These are phyloP conservation scores for Prunus armeniaca DNA, from an alignment of 306 rosid species.

Conservation along the genomic window DNA sequence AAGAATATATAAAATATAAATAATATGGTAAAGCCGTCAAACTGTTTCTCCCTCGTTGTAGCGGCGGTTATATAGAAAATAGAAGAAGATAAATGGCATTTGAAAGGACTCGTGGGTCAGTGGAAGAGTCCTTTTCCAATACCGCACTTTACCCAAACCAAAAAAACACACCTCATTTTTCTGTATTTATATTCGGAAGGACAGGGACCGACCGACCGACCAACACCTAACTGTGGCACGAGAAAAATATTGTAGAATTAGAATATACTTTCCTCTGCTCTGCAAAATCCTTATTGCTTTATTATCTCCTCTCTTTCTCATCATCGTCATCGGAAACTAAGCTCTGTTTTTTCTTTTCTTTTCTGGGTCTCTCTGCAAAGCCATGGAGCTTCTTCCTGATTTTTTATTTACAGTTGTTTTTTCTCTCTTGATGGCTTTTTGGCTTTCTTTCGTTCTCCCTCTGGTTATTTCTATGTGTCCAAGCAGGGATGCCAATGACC, in stretches of 20 bases:
- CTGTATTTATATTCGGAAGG: background rate
- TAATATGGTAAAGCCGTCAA: too few species aligned
- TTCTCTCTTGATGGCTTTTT: slow-evolving; percentile 45
- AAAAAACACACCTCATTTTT: background rate
- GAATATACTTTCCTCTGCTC: slow-evolving; percentile 61
- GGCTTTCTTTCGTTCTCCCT: slow-evolving; percentile 36
- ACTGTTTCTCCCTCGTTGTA: too few species aligned
- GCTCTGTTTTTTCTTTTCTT: background rate
- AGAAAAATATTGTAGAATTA: slow-evolving; percentile 25
- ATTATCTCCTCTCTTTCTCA: background rate
- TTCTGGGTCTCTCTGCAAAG: slow-evolving; percentile 11
- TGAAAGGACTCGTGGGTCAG: background rate
- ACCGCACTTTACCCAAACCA: slow-evolving; percentile 5
- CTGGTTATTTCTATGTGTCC: slow-evolving; percentile 33
- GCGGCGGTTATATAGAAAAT: too few species aligned
- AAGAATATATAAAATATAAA: too few species aligned
- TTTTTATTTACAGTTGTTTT: slow-evolving; percentile 36
- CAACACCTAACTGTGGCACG: slow-evolving; percentile 29
- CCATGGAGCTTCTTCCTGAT: slow-evolving; percentile 54
- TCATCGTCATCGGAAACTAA: background rate
- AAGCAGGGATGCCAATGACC: slow-evolving; percentile 1
- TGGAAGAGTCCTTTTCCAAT: slow-evolving; percentile 36
- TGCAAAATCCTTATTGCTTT: slow-evolving; percentile 32
- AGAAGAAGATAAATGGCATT: too few species aligned
- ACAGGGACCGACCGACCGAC: slow-evolving; percentile 21